Percentiles rank a stretch among this genome's conserved stretches.
These are phyloP conservation scores for Daedaleopsis sinensis DNA, from an alignment of 768 basidiomycete species.

Conservation along the genomic window DNA sequence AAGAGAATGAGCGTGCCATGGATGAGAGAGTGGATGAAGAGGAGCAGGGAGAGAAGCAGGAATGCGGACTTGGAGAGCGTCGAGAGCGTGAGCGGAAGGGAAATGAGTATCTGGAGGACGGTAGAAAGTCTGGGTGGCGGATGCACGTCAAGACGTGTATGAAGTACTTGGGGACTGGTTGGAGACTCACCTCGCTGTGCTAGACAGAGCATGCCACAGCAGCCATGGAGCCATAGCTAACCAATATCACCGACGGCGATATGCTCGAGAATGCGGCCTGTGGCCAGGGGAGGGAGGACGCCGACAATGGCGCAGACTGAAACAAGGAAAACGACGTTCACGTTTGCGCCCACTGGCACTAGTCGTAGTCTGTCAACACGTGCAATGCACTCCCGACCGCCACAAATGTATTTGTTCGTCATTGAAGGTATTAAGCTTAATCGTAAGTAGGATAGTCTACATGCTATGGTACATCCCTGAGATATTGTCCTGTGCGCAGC, in stretches of 20 bases:
- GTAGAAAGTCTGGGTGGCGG: slow-evolving; percentile 63
- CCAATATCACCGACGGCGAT: slow-evolving; percentile 19
- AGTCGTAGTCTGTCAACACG: slow-evolving; percentile 5
- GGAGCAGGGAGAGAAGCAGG: slow-evolving; percentile 76
- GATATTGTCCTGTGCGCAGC: not conserved
- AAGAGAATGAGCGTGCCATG: slow-evolving; percentile 79
- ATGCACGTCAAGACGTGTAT: slow-evolving; percentile 7
- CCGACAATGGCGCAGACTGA: slow-evolving; percentile 11
- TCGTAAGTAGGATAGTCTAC: slow-evolving; percentile 4
- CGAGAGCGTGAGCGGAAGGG: slow-evolving; percentile 81
- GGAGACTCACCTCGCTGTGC: slow-evolving; percentile 56
- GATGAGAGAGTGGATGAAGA: slow-evolving; percentile 75
- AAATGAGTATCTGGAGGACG: slow-evolving; percentile 79
- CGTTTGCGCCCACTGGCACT: not conserved
- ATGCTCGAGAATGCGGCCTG: slow-evolving; percentile 14
- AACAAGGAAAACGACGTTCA: not conserved
- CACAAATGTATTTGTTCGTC: not conserved
- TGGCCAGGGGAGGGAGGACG: slow-evolving; percentile 6
- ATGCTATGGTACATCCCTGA: not conserved
- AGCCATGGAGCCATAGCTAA: slow-evolving; percentile 59
- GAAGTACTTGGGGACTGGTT: not conserved
- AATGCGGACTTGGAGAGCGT: slow-evolving; percentile 82
- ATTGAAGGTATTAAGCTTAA: not conserved
- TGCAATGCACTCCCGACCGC: not conserved
- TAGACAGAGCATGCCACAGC: slow-evolving; percentile 65